A percentile compares a stretch with the other conserved stretches of the same genome.
Conservation (phyloP, 2,329 filamentous ascomycete species). For the Ophiostoma ulmi region DNA sequence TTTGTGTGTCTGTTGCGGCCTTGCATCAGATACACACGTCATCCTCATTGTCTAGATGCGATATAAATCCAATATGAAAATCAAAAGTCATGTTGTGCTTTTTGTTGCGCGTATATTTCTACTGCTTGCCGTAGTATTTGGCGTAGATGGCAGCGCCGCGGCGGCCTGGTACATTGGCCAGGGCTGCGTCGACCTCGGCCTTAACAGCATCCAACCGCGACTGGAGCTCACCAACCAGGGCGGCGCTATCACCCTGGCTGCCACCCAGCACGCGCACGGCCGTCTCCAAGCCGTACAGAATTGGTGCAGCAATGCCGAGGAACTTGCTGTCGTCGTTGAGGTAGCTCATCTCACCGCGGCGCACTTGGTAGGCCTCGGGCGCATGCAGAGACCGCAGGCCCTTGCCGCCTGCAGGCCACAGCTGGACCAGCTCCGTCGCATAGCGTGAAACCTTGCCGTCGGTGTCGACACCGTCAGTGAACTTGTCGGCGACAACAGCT, state of each 20-base stretch:
- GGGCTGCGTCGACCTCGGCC: constrained; percentile 30
- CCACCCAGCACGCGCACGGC: constrained; percentile 40
- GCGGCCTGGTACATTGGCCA: constrained; percentile 25
- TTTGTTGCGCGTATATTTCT: background rate
- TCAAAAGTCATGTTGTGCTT: background rate
- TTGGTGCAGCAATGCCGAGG: constrained; percentile 35
- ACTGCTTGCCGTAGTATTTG: constrained; percentile 32
- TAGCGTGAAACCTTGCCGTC: constrained; percentile 35
- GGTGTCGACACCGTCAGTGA: constrained; percentile 30
- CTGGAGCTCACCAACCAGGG: constrained; percentile 37
- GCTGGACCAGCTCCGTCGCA: constrained; percentile 34
- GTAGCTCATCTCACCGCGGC: constrained; percentile 33
- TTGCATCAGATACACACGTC: background rate
- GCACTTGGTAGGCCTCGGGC: constrained; percentile 31
- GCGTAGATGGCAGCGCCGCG: constrained; percentile 32
- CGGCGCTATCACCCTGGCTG: constrained; percentile 23
- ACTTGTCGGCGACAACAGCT: constrained; percentile 38
- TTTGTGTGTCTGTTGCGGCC: background rate
- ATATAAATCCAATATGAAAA: background rate
- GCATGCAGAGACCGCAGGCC: constrained; percentile 39
- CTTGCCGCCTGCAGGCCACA: constrained; percentile 40
- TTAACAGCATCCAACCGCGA: constrained; percentile 36
- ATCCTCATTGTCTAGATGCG: background rate
- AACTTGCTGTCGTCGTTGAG: constrained; percentile 36
- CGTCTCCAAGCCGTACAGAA: constrained; percentile 43